A percentile compares a stretch with the other conserved stretches of the same genome.
phyloP scores from a whole-genome alignment of 352 stramenopile species.

The Globisporangium cystogenes region DNA sequence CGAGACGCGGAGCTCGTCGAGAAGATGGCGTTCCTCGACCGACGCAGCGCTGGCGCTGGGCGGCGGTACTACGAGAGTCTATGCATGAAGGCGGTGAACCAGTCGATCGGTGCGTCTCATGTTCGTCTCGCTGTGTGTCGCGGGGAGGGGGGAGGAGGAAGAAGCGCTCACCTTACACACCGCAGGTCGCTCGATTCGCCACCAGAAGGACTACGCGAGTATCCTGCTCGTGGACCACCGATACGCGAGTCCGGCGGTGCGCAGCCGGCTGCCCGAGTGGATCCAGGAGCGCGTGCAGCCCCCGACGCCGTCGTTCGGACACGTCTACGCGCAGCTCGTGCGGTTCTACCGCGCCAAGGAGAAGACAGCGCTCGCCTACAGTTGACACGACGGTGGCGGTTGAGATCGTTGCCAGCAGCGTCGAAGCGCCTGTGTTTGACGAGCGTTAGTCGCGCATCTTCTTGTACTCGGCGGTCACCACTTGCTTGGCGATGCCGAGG shows the following conservation, averaged over 20 bases:
- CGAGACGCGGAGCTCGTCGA: conserved; percentile 95
- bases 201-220: conserved; percentile 95
- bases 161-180: neutral
- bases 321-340: conserved; percentile 66
- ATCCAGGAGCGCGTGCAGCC: conserved; percentile 76
- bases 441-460: conserved; percentile 24
- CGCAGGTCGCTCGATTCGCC: conserved; percentile 92
- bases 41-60: conserved; percentile 47
- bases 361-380: conserved; percentile 7
- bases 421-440: neutral
- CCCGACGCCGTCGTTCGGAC: conserved; percentile 47
- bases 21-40: conserved; percentile 95
- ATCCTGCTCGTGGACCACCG: conserved; percentile 96
- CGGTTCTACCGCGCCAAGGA: conserved; percentile 73
- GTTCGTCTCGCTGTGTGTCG: too few species aligned
- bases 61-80: conserved; percentile 96
- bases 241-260: conserved; percentile 76
- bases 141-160: too few species aligned
- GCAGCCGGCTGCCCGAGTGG: conserved; percentile 69
- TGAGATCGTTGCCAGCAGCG: neutral
- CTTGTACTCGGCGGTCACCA: conserved; percentile 62
- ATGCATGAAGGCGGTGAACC: conserved; percentile 99
- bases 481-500: conserved; percentile 78
- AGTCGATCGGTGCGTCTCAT: conserved; percentile 91
- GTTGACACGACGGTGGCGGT: conserved; percentile 11